These are phyloP conservation scores for Aspergillus ochraceoroseus DNA, from an alignment of 2,329 filamentous ascomycete species.

Conservation along the genomic window DNA sequence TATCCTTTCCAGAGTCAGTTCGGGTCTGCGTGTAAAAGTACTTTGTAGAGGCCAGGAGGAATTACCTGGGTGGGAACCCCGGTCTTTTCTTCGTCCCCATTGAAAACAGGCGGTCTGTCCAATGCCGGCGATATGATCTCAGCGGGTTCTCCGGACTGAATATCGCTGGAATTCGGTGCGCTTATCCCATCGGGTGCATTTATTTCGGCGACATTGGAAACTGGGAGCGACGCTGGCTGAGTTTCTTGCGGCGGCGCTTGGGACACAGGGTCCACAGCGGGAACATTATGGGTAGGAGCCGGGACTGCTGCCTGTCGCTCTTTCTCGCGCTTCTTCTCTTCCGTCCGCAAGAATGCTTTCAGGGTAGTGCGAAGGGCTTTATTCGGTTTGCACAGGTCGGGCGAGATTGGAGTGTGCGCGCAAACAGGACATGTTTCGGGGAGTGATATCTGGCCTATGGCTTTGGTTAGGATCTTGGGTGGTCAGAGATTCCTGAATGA, in stretches of 20 bases:
- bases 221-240: slow-evolving; percentile 8
- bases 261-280: slow-evolving; percentile 19
- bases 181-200: slow-evolving; percentile 6
- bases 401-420: slow-evolving; percentile 81
- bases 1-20: slow-evolving; percentile 14
- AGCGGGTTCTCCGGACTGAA: slow-evolving; percentile 15
- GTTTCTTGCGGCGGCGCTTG: slow-evolving; percentile 17
- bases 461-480: slow-evolving; percentile 1
- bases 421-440: slow-evolving; percentile 84
- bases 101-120: slow-evolving; percentile 7
- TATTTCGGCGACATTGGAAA: slow-evolving; percentile 22
- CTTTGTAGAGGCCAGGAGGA: neutral
- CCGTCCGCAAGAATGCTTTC: slow-evolving; percentile 81
- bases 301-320: slow-evolving; percentile 44
- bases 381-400: slow-evolving; percentile 80
- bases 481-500: neutral
- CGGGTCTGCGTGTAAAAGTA: neutral
- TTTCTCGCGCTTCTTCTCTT: slow-evolving; percentile 80
- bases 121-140: slow-evolving; percentile 11
- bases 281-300: slow-evolving; percentile 24
- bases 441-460: slow-evolving; percentile 66
- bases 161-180: slow-evolving; percentile 14
- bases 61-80: slow-evolving; percentile 22
- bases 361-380: slow-evolving; percentile 90
- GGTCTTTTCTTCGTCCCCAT: slow-evolving; percentile 6